Evolutionary conservation across 257 asterid species (phyloP).

Genomic region (Galeopsis tetrahit): DNA sequence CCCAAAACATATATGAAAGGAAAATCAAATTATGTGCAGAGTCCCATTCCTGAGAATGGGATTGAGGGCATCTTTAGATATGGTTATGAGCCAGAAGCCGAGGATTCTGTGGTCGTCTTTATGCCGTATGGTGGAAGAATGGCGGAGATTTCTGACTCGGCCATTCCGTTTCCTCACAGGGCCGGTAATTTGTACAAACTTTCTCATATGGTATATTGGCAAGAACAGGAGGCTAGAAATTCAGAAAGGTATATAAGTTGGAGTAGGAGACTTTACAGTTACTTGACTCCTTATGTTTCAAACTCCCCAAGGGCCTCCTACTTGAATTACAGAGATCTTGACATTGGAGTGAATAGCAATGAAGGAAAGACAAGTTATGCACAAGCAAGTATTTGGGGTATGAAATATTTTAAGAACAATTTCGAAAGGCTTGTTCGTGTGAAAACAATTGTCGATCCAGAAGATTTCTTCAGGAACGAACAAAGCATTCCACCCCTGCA

Average conservation of each 20-base stretch:
- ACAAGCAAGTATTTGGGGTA: conserved; percentile 32
- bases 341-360: conserved; percentile 26
- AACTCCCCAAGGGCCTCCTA: conserved; percentile 2
- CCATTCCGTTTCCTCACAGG: conserved; percentile 35
- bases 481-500: conserved; percentile 9
- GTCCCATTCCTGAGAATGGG: conserved; percentile 23
- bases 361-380: conserved; percentile 2
- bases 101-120: background rate
- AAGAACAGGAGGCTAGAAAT: background rate
- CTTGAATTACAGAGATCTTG: conserved; percentile 20
- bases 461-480: conserved; percentile 8
- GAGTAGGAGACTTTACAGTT: conserved; percentile 20
- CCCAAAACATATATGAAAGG: background rate
- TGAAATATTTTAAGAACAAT: conserved; percentile 29
- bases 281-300: conserved; percentile 35
- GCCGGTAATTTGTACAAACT: too few relatives aligned
- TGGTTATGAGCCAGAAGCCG: conserved; percentile 1
- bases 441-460: conserved; percentile 25
- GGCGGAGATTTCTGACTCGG: conserved; percentile 30
- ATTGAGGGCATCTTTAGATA: conserved; percentile 19
- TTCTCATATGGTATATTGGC: background rate
- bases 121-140: conserved; percentile 39
- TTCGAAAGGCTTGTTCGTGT: conserved; percentile 25
- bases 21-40: conserved; percentile 26
- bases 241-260: conserved; percentile 13